Conservation (phyloP, 495 filamentous ascomycete genomes). For the Penicillium fimorum region DNA sequence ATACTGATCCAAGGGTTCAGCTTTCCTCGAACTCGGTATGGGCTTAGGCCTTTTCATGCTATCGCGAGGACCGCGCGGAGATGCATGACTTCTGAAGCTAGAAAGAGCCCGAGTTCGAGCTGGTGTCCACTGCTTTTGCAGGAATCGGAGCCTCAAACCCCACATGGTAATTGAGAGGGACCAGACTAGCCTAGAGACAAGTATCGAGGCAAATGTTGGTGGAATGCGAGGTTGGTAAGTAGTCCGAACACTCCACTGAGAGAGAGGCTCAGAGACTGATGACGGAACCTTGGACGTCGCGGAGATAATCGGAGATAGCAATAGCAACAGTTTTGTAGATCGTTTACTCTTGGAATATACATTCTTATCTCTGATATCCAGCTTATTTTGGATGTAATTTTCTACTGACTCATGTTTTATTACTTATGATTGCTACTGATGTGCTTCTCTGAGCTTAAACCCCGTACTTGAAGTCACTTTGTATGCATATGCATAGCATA, state of each 20-base stretch:
- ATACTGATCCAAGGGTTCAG: constrained; percentile 8
- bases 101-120: constrained; percentile 30
- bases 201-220: not conserved
- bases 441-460: not conserved
- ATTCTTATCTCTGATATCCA: not conserved
- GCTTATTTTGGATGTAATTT: not conserved
- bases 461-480: not conserved
- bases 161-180: constrained; percentile 25
- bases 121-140: constrained; percentile 23
- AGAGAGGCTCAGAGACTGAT: constrained; percentile 11
- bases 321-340: not conserved
- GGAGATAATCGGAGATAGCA: constrained; percentile 41
- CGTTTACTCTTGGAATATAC: not conserved
- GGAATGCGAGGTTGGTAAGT: not conserved
- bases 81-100: constrained; percentile 30
- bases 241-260: not conserved
- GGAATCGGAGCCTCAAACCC: constrained; percentile 27
- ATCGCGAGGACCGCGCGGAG: constrained; percentile 33
- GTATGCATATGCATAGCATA: not conserved
- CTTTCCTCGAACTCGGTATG: constrained; percentile 13
- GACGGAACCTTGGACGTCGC: constrained; percentile 25
- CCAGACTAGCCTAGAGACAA: not conserved
- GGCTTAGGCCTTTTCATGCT: constrained; percentile 30
- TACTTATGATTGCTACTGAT: not conserved
- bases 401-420: not conserved